A percentile compares a stretch with the other conserved stretches of the same genome.
Evolutionary conservation across 2,329 filamentous ascomycete genomes (phyloP).

Genomic region (Clonostachys byssicola): DNA sequence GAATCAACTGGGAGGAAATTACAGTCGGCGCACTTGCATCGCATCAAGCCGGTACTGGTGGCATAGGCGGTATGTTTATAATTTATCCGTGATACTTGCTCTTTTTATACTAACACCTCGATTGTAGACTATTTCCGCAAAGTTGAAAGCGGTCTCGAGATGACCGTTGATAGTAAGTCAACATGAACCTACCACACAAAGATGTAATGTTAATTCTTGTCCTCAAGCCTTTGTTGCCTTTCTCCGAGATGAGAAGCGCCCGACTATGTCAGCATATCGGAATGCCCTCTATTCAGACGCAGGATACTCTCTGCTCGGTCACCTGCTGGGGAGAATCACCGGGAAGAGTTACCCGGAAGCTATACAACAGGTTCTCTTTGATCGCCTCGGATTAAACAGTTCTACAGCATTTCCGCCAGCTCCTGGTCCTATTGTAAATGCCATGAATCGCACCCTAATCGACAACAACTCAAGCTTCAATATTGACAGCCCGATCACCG

Average conservation of each 20-base stretch:
- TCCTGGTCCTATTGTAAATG: neutral
- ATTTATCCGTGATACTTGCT: too few relatives aligned
- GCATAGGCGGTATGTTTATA: neutral
- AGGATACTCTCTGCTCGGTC: constrained; percentile 8
- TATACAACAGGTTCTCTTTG: neutral
- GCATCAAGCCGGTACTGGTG: constrained; percentile 10
- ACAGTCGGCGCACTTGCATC: constrained; percentile 12
- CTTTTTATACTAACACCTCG: too few relatives aligned
- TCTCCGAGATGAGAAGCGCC: neutral
- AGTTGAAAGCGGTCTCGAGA: too few relatives aligned
- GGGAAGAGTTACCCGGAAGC: neutral
- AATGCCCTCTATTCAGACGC: constrained; percentile 11
- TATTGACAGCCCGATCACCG: neutral
- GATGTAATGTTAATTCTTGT: too few relatives aligned
- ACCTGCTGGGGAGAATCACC: constrained; percentile 6
- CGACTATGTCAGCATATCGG: neutral
- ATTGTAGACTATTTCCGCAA: too few relatives aligned
- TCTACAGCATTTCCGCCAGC: constrained; percentile 1
- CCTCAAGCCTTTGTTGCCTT: too few relatives aligned
- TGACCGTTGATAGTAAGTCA: too few relatives aligned
- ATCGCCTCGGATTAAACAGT: constrained; percentile 3
- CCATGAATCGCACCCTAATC: neutral
- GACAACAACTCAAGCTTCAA: neutral
- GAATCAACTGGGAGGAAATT: constrained; percentile 9
- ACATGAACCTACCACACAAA: too few relatives aligned